Evolutionary conservation across 2,329 filamentous ascomycete species (phyloP).

Genomic region (Aspergillus tanneri): DNA sequence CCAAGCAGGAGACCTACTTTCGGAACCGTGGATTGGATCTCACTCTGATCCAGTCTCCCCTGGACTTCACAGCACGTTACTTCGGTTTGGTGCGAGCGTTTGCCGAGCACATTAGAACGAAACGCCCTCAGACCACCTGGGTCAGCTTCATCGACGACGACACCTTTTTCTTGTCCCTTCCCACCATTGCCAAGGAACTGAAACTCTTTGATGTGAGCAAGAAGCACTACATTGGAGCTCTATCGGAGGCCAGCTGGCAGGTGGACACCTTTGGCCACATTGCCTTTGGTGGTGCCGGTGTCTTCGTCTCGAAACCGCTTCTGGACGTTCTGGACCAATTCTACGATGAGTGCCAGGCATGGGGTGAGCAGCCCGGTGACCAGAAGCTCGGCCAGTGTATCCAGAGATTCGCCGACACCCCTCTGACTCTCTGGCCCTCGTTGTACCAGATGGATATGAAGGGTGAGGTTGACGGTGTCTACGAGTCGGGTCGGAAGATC

Average conservation of each 20-base stretch:
- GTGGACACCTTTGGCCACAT: conserved; percentile 46
- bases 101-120: conserved; percentile 37
- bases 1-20: conserved; percentile 43
- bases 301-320: conserved; percentile 44
- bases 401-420: conserved; percentile 40
- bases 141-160: conserved; percentile 47
- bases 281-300: conserved; percentile 47
- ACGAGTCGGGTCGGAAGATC: conserved; percentile 46
- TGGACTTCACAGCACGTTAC: conserved; percentile 45
- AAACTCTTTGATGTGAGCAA: conserved; percentile 41
- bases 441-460: conserved; percentile 48
- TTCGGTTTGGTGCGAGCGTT: conserved; percentile 45
- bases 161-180: conserved; percentile 45
- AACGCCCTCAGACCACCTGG: conserved; percentile 43
- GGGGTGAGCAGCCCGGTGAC: conserved; percentile 45
- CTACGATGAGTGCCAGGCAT: conserved; percentile 45
- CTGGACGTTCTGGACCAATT: conserved; percentile 38
- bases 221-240: conserved; percentile 45
- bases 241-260: conserved; percentile 46
- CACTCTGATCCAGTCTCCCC: conserved; percentile 39
- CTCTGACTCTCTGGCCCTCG: conserved; percentile 43
- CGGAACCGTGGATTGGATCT: conserved; percentile 43
- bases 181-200: conserved; percentile 39
- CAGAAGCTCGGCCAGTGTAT: conserved; percentile 47
- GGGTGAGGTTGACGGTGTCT: conserved; percentile 43